Conservation (phyloP, 176 grass and related monocot genomes). For the Hordeum marinum region DNA sequence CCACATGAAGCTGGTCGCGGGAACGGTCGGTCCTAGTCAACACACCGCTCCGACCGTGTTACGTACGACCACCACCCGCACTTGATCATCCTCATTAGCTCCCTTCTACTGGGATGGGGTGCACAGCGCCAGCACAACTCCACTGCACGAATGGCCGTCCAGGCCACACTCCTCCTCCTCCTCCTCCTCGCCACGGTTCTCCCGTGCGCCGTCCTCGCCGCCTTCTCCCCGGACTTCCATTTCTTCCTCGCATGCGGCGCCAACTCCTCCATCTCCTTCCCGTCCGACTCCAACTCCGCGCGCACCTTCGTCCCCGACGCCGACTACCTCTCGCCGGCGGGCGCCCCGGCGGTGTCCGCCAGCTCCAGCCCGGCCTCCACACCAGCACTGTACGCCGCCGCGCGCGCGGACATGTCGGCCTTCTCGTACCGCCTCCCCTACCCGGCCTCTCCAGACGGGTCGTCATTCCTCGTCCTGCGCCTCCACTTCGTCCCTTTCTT, state of each 20-base stretch:
- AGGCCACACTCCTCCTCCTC: slow-evolving; percentile 12
- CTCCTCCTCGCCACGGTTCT: neutral
- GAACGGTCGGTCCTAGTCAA: no score
- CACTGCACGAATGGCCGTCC: neutral
- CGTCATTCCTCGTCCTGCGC: slow-evolving; percentile 49
- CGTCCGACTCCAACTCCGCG: slow-evolving; percentile 1
- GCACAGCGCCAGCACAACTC: neutral
- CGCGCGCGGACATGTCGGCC: slow-evolving; percentile 15
- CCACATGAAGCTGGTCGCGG: no score
- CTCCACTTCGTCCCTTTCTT: slow-evolving; percentile 71
- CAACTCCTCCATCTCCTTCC: slow-evolving; percentile 1
- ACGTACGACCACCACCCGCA: no score
- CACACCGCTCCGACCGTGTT: no score
- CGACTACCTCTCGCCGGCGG: neutral
- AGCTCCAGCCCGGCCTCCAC: neutral
- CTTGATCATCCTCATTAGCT: no score
- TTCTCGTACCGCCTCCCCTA: slow-evolving; percentile 33
- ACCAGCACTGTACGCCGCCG: slow-evolving; percentile 41
- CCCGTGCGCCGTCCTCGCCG: neutral
- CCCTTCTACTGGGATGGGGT: no score
- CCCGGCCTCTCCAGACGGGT: neutral
- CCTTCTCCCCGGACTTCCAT: neutral
- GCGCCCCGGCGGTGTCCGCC: neutral
- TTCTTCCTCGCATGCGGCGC: slow-evolving; percentile 53
- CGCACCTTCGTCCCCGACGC: slow-evolving; percentile 35